phyloP scores from a whole-genome alignment of 257 asterid genomes.

The Gynochthodes officinalis region DNA sequence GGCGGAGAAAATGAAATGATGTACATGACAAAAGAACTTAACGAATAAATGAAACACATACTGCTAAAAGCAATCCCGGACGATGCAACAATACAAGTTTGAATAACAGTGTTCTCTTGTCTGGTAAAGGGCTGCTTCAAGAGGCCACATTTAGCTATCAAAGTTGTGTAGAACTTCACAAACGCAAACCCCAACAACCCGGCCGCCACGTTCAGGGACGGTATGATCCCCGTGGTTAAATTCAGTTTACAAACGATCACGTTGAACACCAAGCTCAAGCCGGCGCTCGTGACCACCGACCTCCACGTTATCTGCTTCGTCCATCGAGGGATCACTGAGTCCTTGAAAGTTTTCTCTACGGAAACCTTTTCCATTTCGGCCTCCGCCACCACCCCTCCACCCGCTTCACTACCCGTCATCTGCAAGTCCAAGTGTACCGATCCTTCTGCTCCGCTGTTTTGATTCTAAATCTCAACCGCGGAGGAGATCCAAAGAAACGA shows the following conservation, averaged over 20 bases:
- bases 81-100: slow-evolving; percentile 67
- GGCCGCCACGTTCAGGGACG: slow-evolving; percentile 73
- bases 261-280: slow-evolving; percentile 51
- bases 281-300: slow-evolving; percentile 38
- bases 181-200: slow-evolving; percentile 61
- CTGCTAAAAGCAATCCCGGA: slow-evolving; percentile 85
- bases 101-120: slow-evolving; percentile 74
- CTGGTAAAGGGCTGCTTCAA: slow-evolving; percentile 64
- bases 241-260: slow-evolving; percentile 67
- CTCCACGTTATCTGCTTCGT: slow-evolving; percentile 46
- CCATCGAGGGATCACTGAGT: slow-evolving; percentile 48
- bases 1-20: neutral
- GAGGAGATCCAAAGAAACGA: too few relatives aligned
- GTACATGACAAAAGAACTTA: too few relatives aligned
- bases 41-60: slow-evolving; percentile 6
- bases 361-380: slow-evolving; percentile 3
- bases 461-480: too few relatives aligned
- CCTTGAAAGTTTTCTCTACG: slow-evolving; percentile 38
- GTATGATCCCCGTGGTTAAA: slow-evolving; percentile 69
- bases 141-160: slow-evolving; percentile 35
- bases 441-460: too few relatives aligned
- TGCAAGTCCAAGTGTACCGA: too few relatives aligned
- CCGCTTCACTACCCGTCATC: neutral
- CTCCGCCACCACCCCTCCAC: neutral
- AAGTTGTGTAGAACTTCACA: slow-evolving; percentile 40